Conservation (phyloP, 2,329 filamentous ascomycete species). For the Cryphonectria carpinicola region DNA sequence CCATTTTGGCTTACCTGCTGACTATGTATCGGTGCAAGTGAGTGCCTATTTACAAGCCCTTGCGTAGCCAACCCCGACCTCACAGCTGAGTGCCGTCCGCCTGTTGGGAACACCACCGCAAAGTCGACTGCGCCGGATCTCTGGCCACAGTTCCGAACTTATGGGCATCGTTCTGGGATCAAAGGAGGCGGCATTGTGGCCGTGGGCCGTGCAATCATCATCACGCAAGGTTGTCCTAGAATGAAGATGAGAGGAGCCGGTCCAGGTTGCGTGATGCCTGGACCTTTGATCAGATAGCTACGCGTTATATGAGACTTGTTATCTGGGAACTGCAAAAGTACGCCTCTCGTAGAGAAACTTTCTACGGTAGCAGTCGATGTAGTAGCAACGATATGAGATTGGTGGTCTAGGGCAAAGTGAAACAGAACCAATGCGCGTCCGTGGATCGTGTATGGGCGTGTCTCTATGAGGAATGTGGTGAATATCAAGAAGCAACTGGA, state of each 20-base stretch:
- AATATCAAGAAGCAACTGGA: constrained; percentile 5
- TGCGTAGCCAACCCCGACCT: background rate
- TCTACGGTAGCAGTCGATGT: background rate
- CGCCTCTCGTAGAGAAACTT: background rate
- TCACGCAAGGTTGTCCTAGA: no score
- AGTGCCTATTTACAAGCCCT: background rate
- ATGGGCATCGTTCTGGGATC: no score
- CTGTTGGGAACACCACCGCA: background rate
- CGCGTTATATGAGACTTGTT: background rate
- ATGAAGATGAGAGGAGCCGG: no score
- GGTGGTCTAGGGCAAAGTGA: background rate
- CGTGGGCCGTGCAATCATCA: no score
- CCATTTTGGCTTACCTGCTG: background rate
- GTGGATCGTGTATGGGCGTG: background rate
- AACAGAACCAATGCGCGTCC: background rate
- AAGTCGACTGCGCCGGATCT: background rate
- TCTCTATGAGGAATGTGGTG: background rate
- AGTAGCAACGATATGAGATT: background rate
- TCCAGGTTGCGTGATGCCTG: no score
- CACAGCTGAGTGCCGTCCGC: background rate
- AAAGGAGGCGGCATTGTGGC: no score
- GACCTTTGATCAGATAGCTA: no score
- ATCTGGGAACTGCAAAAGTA: background rate
- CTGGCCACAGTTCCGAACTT: no score
- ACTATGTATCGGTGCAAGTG: background rate